Evolutionary conservation across 768 basidiomycete genomes (phyloP).

Genomic region (Candolleomyces efflorescens): DNA sequence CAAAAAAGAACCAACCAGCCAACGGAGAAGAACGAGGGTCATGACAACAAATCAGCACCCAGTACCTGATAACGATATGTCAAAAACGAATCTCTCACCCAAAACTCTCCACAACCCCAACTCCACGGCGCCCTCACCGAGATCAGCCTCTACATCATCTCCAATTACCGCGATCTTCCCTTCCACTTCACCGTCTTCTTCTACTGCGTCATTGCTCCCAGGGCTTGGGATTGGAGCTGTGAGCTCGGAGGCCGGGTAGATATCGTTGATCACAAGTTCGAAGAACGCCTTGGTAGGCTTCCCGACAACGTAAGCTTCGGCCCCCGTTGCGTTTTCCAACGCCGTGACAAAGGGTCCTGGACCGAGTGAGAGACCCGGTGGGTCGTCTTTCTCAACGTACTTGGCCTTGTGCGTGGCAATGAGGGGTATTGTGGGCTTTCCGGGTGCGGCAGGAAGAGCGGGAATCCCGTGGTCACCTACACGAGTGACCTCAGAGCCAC

Average conservation of each 20-base stretch:
- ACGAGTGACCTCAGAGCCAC: too few species aligned
- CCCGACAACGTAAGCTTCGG: conserved; percentile 52
- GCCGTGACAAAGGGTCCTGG: conserved; percentile 68
- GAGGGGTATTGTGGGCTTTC: conserved; percentile 21
- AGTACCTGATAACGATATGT: not conserved
- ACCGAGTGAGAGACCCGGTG: conserved; percentile 56
- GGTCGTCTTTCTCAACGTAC: conserved; percentile 40
- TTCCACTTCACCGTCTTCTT: conserved; percentile 14
- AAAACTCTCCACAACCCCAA: conserved; percentile 60
- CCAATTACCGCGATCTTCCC: conserved; percentile 53
- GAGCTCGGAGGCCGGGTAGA: conserved; percentile 12
- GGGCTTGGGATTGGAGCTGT: conserved; percentile 2
- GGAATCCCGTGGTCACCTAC: too few species aligned
- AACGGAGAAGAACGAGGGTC: too few species aligned
- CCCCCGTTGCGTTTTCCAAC: conserved; percentile 50
- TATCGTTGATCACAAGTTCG: conserved; percentile 46
- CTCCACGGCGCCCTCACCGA: conserved; percentile 57
- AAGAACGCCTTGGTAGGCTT: conserved; percentile 63
- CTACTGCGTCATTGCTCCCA: not conserved
- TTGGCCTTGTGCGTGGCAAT: conserved; percentile 59
- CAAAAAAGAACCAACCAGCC: not conserved
- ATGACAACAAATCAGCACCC: too few species aligned
- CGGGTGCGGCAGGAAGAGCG: too few species aligned
- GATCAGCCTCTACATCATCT: conserved; percentile 62
- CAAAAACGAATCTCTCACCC: conserved; percentile 33